These are phyloP conservation scores for Gardenia jasminoides DNA, from an alignment of 257 asterid species.

Conservation along the genomic window DNA sequence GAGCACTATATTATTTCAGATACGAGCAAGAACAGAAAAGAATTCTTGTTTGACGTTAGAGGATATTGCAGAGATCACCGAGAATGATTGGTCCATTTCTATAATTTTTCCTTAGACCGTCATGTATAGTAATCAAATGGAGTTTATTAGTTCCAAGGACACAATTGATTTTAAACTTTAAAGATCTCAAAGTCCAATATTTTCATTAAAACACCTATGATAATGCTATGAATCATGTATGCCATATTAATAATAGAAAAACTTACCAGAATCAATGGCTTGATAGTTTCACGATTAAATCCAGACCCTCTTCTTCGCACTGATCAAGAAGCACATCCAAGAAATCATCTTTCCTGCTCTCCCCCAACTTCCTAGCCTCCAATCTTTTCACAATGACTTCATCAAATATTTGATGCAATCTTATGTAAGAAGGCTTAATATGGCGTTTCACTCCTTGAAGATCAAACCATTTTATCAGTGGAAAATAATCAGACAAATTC, in stretches of 20 bases:
- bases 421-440: slow-evolving; percentile 10
- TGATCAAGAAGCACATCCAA: slow-evolving; percentile 24
- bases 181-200: too few species aligned
- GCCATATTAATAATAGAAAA: not conserved
- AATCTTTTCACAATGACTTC: slow-evolving; percentile 16
- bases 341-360: slow-evolving; percentile 15
- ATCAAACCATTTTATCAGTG: slow-evolving; percentile 28
- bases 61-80: too few species aligned
- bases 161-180: too few species aligned
- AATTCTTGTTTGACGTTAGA: too few species aligned
- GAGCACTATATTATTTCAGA: too few species aligned
- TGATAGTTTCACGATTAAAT: slow-evolving; percentile 16
- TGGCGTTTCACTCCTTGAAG: slow-evolving; percentile 30
- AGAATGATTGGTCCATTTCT: too few species aligned
- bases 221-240: not conserved
- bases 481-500: slow-evolving; percentile 36
- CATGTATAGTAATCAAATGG: too few species aligned
- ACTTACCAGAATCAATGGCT: slow-evolving; percentile 16
- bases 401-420: slow-evolving; percentile 23
- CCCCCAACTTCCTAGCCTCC: slow-evolving; percentile 4
- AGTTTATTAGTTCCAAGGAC: too few species aligned
- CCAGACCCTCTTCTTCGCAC: slow-evolving; percentile 19
- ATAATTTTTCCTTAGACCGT: too few species aligned
- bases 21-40: too few species aligned
- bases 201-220: too few species aligned